A percentile compares a stretch with the other conserved stretches of the same genome.
Evolutionary conservation across 2,329 filamentous ascomycete genomes (phyloP).

Genomic region (Acephala macrosclerotiorum): DNA sequence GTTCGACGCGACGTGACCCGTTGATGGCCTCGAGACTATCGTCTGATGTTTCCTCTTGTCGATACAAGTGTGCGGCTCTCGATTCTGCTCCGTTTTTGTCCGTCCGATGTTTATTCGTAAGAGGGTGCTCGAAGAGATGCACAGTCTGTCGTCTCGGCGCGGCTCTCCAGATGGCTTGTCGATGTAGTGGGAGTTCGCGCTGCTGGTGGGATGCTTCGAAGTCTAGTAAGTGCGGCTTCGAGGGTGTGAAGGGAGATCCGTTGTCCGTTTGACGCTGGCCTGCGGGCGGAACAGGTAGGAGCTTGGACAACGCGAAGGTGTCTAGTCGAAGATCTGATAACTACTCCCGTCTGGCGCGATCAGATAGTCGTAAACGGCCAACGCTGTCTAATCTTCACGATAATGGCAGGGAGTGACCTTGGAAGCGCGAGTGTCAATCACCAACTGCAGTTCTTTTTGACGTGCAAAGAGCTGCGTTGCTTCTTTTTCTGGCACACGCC

Average conservation of each 20-base stretch:
- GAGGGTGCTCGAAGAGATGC: conserved; percentile 14
- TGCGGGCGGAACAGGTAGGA: conserved; percentile 14
- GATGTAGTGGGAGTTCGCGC: conserved; percentile 18
- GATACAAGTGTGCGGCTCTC: conserved; percentile 35
- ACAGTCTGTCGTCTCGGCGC: conserved; percentile 27
- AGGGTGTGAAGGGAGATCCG: neutral
- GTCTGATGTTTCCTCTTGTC: conserved; percentile 26
- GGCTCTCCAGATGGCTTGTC: conserved; percentile 26
- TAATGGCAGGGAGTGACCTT: conserved; percentile 10
- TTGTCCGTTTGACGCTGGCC: conserved; percentile 22
- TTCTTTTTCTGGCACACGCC: conserved; percentile 31
- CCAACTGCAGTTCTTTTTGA: conserved; percentile 15
- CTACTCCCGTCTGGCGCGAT: conserved; percentile 6
- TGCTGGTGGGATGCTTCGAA: neutral
- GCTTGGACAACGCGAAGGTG: conserved; percentile 7
- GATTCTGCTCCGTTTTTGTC: conserved; percentile 26
- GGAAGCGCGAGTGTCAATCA: conserved; percentile 10
- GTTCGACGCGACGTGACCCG: conserved; percentile 20
- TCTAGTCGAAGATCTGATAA: conserved; percentile 23
- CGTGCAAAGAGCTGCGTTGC: conserved; percentile 19
- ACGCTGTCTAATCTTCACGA: conserved; percentile 5
- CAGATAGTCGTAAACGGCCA: neutral
- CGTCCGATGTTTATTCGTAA: conserved; percentile 37
- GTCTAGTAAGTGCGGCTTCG: conserved; percentile 6
- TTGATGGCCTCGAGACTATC: conserved; percentile 21